Evolutionary conservation across 1,284 basidiomycete genomes (phyloP).

Genomic region (Athelia psychrophila): DNA sequence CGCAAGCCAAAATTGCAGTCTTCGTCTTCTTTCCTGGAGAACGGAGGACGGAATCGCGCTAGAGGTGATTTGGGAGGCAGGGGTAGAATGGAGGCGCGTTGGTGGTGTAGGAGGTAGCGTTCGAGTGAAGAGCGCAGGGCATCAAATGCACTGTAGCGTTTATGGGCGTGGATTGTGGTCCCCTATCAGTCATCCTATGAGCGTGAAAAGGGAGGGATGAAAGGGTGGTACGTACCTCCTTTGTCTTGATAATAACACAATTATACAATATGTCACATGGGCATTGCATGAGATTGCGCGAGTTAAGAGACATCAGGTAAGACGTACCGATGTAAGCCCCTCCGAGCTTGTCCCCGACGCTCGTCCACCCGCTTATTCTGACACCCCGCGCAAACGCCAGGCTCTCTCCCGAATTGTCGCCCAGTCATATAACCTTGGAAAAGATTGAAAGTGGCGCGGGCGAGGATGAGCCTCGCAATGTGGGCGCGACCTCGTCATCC

Average conservation of each 20-base stretch:
- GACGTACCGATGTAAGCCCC: conserved; percentile 60
- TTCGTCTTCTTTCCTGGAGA: conserved; percentile 66
- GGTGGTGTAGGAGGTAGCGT: conserved; percentile 48
- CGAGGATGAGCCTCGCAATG: too few species aligned
- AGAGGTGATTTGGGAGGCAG: conserved; percentile 72
- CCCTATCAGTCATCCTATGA: conserved; percentile 34
- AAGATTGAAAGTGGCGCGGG: conserved; percentile 53
- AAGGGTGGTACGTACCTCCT: conserved; percentile 36
- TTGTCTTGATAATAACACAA: conserved; percentile 61
- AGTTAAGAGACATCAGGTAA: conserved; percentile 1
- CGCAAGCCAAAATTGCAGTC: conserved; percentile 67
- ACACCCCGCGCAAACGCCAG: conserved; percentile 59
- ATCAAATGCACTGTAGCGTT: conserved; percentile 70
- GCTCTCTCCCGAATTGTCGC: conserved; percentile 53
- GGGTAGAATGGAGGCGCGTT: conserved; percentile 49
- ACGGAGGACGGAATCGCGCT: conserved; percentile 63
- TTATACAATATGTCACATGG: neutral
- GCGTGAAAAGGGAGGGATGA: conserved; percentile 1
- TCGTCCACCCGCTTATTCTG: conserved; percentile 64
- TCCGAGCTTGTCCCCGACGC: conserved; percentile 57
- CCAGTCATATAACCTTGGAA: conserved; percentile 61
- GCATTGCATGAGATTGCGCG: neutral
- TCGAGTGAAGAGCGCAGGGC: conserved; percentile 50
- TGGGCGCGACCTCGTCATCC: too few species aligned
- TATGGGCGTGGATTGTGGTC: conserved; percentile 63